Base-by-base conservation (phyloP, 768 basidiomycete genomes). In the Panellus pusillus region DNA sequence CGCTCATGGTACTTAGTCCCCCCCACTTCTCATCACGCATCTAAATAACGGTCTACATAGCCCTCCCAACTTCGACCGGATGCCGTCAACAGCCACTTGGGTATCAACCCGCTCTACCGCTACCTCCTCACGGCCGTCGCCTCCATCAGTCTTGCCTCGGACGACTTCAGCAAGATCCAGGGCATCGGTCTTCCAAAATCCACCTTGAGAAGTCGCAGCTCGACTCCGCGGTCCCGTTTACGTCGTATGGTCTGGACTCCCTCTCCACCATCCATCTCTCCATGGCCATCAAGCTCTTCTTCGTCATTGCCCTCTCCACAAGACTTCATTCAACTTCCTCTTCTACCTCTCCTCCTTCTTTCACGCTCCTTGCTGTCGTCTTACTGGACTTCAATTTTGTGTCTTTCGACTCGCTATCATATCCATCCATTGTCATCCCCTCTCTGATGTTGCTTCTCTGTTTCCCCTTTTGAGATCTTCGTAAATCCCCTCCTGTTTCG, bases 211-310 rank as follows among this genome's bases (percentile, higher is more conserved):
- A 41, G 8, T 28, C 41, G 18, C n/a, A 50, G 39, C 28, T 50
- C 19, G 29, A 41, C 29, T 28, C 70, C 42, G 59, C 75, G 27
- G 67, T 72, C 9, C 74, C 76, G 2, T 64, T 78, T 47, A 74
- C 72, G 3, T 63, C 69, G 1, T 77, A 46, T 18, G 45, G 44
- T 14, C 40, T 53, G 3, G 52, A 53, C 39, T 53, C 44, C 11
- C 52, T 53, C 38, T 53, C 44, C 9, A 44, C 52, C 9, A 29
- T 18, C 1, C 38, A 44, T 9, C 11, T 53, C 14, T 8, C 43
- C 13, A 41, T 20, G 7, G 31, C 19, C 1, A 15, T 53, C 11
- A 40, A 42, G 31, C 31, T 44, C 7, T 41, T 31, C 3, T n/a
- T 47, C 19, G 28, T 11, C 8, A 43, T 54, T 11, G 47, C 52